Evolutionary conservation across 169 alveolate genomes (phyloP).

Genomic region (Babesia ovata): DNA sequence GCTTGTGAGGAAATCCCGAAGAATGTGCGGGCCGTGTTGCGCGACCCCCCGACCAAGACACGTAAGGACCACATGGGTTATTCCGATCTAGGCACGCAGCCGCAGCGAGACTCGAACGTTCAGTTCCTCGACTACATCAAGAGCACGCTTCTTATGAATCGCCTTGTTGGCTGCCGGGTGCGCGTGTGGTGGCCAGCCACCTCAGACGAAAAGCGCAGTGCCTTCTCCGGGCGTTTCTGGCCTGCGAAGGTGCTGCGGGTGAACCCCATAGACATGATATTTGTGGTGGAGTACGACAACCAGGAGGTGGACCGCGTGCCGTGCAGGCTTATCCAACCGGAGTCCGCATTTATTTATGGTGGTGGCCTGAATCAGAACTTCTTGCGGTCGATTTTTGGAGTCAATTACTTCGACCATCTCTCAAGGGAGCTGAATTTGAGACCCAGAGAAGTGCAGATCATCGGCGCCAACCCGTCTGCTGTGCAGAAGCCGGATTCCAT

Average conservation of each 20-base stretch:
- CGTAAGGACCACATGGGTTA: slow-evolving; percentile 54
- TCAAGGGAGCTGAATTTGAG: slow-evolving; percentile 26
- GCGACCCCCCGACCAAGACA: slow-evolving; percentile 41
- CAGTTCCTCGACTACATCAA: slow-evolving; percentile 51
- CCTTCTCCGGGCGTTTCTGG: slow-evolving; percentile 71
- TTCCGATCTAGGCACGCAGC: slow-evolving; percentile 1
- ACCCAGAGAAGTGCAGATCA: not conserved
- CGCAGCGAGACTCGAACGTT: slow-evolving; percentile 14
- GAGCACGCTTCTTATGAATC: slow-evolving; percentile 41
- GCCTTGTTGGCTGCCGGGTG: slow-evolving; percentile 44
- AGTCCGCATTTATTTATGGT: slow-evolving; percentile 45
- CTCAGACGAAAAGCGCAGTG: slow-evolving; percentile 55
- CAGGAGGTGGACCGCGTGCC: slow-evolving; percentile 65
- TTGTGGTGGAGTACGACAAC: slow-evolving; percentile 69
- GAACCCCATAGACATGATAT: slow-evolving; percentile 66
- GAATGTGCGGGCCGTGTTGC: slow-evolving; percentile 8
- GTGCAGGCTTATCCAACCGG: slow-evolving; percentile 55
- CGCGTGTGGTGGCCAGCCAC: slow-evolving; percentile 73
- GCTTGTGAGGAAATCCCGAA: slow-evolving; percentile 56
- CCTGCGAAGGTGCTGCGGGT: slow-evolving; percentile 71
- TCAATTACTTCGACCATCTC: slow-evolving; percentile 1
- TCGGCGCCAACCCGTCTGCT: not conserved
- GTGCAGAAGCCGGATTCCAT: not conserved
- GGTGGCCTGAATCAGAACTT: slow-evolving; percentile 48
- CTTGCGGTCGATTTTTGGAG: slow-evolving; percentile 11